These are phyloP conservation scores for Tinospora cordifolia DNA, from an alignment of 164 flowering plant species.

Conservation along the genomic window DNA sequence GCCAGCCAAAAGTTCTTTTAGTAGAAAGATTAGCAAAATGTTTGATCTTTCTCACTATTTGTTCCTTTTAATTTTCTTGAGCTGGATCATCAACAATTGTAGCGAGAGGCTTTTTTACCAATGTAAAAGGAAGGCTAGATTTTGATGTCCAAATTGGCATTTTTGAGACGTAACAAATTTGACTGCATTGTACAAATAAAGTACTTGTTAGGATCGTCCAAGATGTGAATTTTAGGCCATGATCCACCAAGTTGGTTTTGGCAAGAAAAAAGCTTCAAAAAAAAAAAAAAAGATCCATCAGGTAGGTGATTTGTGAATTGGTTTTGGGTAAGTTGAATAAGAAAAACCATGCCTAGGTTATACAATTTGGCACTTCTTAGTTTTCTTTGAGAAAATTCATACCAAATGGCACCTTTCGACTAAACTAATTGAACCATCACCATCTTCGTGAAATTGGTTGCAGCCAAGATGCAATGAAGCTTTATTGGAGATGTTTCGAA, in stretches of 20 bases:
- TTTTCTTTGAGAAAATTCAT: background rate
- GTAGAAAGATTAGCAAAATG: background rate
- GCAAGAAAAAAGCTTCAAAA: too few relatives aligned
- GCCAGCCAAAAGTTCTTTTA: background rate
- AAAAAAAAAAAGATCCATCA: background rate
- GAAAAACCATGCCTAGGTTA: background rate
- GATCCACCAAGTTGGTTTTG: background rate
- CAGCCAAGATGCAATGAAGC: conserved; percentile 62
- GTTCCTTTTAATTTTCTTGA: background rate
- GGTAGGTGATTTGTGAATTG: background rate
- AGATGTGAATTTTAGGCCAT: background rate
- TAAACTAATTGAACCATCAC: background rate
- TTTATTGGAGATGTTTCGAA: conserved; percentile 48
- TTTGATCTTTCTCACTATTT: background rate
- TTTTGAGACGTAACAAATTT: background rate
- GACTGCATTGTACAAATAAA: background rate
- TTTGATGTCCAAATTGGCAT: background rate
- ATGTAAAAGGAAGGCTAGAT: background rate
- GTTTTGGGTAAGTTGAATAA: background rate
- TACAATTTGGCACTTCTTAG: background rate
- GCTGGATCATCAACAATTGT: background rate
- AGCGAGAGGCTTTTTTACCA: background rate
- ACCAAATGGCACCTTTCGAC: background rate
- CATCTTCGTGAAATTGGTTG: conserved; percentile 14
- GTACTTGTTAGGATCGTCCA: too few relatives aligned